Conservation (phyloP, 139 green algal species). For the Tetraselmis striata region DNA sequence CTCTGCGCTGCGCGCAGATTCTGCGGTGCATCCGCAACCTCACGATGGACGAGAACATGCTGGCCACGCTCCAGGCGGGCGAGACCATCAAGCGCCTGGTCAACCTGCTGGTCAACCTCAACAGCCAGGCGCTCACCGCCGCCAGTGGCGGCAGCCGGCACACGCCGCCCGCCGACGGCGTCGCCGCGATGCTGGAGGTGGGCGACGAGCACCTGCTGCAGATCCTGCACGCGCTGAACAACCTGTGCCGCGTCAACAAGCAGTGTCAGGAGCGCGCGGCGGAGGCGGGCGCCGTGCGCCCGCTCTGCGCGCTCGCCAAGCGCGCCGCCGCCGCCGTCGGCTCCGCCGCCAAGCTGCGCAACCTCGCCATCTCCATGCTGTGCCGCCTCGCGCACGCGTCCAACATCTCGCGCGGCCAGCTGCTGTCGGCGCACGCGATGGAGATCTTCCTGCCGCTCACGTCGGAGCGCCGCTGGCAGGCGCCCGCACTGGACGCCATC, state of each 20-base stretch:
- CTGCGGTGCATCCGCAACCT: background rate
- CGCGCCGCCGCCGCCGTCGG: no score
- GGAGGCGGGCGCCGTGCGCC: background rate
- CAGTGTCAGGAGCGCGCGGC: background rate
- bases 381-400: background rate
- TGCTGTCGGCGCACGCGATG: background rate
- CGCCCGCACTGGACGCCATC: slow-evolving; percentile 51
- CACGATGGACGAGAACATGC: background rate
- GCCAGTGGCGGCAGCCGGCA: background rate
- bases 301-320: background rate
- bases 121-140: background rate
- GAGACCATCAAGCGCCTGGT: background rate
- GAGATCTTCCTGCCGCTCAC: background rate
- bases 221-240: background rate
- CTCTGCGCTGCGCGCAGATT: background rate
- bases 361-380: background rate
- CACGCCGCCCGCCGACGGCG: no score
- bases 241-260: background rate
- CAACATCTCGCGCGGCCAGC: background rate
- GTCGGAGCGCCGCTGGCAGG: slow-evolving; percentile 25
- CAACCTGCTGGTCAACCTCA: background rate
- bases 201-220: background rate
- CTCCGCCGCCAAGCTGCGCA: background rate
- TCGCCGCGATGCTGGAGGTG: background rate
- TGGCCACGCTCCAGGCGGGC: background rate